Evolutionary conservation across 805 yeast species (phyloP).

Genomic region (Pichia deserticola): DNA sequence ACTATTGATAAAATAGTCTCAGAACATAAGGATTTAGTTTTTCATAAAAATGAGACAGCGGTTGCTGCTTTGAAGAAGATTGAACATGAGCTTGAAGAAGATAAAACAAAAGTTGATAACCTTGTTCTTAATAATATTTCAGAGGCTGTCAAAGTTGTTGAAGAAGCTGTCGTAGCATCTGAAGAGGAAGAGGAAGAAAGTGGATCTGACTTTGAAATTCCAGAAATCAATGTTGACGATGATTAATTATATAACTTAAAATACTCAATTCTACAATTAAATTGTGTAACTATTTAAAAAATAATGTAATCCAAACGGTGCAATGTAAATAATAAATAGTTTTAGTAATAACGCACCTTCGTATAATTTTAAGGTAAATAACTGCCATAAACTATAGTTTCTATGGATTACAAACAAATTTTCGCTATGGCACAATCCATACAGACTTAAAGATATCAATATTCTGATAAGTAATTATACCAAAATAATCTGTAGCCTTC

Average conservation of each 20-base stretch:
- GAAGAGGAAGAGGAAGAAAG: constrained; percentile 14
- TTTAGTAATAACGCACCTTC: background rate
- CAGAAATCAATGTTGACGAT: constrained; percentile 27
- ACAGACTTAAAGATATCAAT: constrained; percentile 11
- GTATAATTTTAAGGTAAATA: background rate
- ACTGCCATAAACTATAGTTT: constrained; percentile 11
- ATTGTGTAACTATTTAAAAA: background rate
- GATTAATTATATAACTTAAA: constrained; percentile 13
- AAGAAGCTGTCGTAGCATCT: background rate
- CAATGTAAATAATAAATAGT: too few relatives aligned
- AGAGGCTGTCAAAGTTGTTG: constrained; percentile 3
- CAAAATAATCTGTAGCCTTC: constrained; percentile 11
- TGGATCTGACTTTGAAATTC: constrained; percentile 31
- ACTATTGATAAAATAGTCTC: constrained; percentile 2
- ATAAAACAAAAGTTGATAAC: background rate
- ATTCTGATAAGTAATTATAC: too few relatives aligned
- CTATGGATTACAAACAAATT: constrained; percentile 7
- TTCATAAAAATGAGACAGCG: constrained; percentile 10
- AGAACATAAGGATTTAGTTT: constrained; percentile 13
- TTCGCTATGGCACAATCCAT: constrained; percentile 19
- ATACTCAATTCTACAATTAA: background rate
- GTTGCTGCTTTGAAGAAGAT: background rate
- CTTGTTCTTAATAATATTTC: constrained; percentile 5
- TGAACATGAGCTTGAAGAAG: background rate
- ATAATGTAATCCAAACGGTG: background rate